Evolutionary conservation across 805 yeast genomes (phyloP).

Genomic region (Clavispora carvajalis): DNA sequence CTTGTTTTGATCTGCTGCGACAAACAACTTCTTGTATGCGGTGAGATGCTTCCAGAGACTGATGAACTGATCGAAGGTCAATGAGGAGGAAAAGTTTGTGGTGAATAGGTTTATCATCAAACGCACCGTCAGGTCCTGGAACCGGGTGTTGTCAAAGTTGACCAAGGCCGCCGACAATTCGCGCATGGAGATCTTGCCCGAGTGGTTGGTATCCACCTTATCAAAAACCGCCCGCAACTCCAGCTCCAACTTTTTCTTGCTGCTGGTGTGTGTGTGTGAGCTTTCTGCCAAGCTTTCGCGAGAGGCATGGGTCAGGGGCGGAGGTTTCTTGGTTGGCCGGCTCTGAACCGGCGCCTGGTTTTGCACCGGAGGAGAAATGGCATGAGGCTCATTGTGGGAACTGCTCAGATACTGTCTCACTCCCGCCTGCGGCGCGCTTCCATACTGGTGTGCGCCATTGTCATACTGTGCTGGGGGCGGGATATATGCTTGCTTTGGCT

Average conservation of each 20-base stretch:
- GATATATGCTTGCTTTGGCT: neutral
- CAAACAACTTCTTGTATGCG: constrained; percentile 62
- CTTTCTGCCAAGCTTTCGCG: constrained; percentile 13
- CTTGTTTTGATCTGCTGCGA: constrained; percentile 54
- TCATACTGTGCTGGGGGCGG: neutral
- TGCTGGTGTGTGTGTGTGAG: constrained; percentile 14
- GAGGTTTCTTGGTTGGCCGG: constrained; percentile 12
- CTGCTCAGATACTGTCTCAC: constrained; percentile 1
- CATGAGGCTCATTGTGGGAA: neutral
- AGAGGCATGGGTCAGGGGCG: constrained; percentile 18
- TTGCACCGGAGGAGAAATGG: neutral
- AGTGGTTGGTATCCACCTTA: constrained; percentile 48
- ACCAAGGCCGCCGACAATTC: constrained; percentile 57
- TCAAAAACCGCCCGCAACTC: constrained; percentile 49
- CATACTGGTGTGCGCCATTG: neutral
- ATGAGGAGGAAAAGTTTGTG: constrained; percentile 17
- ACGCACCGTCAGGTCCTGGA: constrained; percentile 53
- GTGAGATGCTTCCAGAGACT: constrained; percentile 64
- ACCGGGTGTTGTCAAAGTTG: constrained; percentile 60
- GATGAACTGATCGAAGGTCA: constrained; percentile 56
- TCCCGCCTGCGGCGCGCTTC: neutral
- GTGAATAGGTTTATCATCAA: constrained; percentile 63
- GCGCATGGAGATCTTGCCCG: constrained; percentile 49
- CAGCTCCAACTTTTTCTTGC: constrained; percentile 40
- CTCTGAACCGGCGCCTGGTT: neutral